phyloP scores from a whole-genome alignment of 805 yeast species.

The Hanseniaspora occidentalis region DNA sequence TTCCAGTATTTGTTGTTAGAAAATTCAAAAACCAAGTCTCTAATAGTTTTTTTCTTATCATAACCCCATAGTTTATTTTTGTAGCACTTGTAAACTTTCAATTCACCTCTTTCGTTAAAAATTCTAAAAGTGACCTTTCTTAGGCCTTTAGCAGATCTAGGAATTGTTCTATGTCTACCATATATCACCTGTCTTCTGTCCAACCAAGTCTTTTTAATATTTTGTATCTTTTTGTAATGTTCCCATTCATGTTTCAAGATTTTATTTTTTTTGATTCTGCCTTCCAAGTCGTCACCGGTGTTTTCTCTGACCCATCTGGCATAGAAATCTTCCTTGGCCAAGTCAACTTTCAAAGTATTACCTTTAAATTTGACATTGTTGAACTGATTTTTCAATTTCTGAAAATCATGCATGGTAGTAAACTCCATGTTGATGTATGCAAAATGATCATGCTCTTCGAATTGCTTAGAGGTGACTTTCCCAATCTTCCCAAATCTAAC shows the following conservation, averaged over 20 bases:
- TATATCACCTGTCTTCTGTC: conserved; percentile 33
- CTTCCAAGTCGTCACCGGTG: conserved; percentile 26
- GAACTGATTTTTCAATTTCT: conserved; percentile 40
- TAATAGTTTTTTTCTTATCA: conserved; percentile 49
- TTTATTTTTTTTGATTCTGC: conserved; percentile 18
- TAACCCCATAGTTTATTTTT: conserved; percentile 89
- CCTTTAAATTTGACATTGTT: conserved; percentile 73
- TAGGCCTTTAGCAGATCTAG: conserved; percentile 30
- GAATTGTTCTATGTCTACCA: conserved; percentile 52
- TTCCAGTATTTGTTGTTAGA: conserved; percentile 55
- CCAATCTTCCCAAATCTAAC: conserved; percentile 57
- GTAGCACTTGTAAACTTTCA: conserved; percentile 43
- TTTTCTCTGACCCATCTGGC: conserved; percentile 35
- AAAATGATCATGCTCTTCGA: conserved; percentile 44
- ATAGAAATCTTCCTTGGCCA: conserved; percentile 33
- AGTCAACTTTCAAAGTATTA: conserved; percentile 42
- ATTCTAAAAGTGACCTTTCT: conserved; percentile 52
- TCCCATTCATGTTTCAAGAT: conserved; percentile 28
- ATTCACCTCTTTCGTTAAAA: conserved; percentile 37
- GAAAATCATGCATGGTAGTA: conserved; percentile 28
- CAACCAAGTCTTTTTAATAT: conserved; percentile 25
- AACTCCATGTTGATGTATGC: conserved; percentile 57
- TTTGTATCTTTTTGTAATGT: conserved; percentile 25
- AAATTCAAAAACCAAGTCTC: conserved; percentile 54
- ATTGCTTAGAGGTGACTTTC: conserved; percentile 31